Conservation (phyloP, 106 monocot species). For the Iris macrosiphon region DNA sequence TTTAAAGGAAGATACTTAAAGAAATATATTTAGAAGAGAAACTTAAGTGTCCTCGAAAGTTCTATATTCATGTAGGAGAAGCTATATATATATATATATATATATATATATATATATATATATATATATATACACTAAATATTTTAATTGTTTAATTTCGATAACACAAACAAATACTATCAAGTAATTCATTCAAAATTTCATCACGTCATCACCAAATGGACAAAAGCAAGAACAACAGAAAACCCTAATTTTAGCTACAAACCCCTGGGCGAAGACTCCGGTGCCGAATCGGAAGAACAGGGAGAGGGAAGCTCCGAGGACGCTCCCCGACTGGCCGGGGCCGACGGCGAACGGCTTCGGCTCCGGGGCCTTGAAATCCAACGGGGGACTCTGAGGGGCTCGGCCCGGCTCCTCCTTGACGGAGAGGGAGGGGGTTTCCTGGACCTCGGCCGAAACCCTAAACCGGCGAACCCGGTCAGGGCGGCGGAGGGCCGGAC, state of each 20-base stretch:
- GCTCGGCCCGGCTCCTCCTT: not conserved
- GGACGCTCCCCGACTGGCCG: constrained; percentile 47
- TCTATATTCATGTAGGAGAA: too few species aligned
- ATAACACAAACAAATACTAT: too few species aligned
- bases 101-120: too few species aligned
- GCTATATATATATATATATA: too few species aligned
- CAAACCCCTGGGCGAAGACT: constrained; percentile 55
- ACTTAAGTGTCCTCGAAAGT: too few species aligned
- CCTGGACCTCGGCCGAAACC: constrained; percentile 27
- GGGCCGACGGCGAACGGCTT: constrained; percentile 52
- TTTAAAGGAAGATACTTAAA: too few species aligned
- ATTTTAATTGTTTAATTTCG: too few species aligned
- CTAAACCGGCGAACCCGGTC: constrained; percentile 8
- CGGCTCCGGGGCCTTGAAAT: constrained; percentile 66
- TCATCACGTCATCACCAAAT: not conserved
- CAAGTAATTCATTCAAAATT: too few species aligned
- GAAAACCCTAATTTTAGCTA: not conserved
- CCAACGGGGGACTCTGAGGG: constrained; percentile 51
- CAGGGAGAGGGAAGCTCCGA: constrained; percentile 56
- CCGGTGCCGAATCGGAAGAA: constrained; percentile 73
- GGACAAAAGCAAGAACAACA: not conserved
- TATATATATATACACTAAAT: too few species aligned
- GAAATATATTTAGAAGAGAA: too few species aligned
- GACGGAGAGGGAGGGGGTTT: constrained; percentile 7
- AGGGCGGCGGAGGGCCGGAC: not conserved